phyloP scores from a whole-genome alignment of 176 grass and related monocot genomes.

The Themeda triandra region DNA sequence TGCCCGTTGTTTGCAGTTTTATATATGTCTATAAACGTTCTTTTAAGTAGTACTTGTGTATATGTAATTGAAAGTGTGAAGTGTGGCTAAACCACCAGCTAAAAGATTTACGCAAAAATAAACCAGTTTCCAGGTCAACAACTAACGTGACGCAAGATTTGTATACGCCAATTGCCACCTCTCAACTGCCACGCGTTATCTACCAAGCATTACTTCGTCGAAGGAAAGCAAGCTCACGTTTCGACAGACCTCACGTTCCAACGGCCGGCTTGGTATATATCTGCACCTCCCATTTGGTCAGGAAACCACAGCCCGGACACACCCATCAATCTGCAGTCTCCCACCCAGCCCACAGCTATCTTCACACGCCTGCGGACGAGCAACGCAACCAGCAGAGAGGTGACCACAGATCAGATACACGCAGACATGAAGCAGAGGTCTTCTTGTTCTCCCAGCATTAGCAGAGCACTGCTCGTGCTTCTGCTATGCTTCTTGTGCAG shows the following conservation, averaged over 20 bases:
- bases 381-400: neutral
- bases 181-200: neutral
- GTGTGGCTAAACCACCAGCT: neutral
- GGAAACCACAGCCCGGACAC: neutral
- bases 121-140: neutral
- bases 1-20: neutral
- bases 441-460: neutral
- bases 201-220: neutral
- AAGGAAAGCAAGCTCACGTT: neutral
- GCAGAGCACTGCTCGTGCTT: neutral
- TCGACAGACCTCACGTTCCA: neutral
- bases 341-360: neutral
- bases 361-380: neutral
- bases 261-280: neutral
- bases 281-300: neutral
- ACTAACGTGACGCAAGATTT: neutral
- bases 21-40: neutral
- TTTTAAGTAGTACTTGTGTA: neutral
- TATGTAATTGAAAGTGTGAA: neutral
- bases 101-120: neutral
- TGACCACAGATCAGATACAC: neutral
- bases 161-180: neutral
- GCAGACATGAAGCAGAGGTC: constrained; percentile 9
- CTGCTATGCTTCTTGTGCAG: neutral
- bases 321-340: neutral